These are phyloP conservation scores for Beauveria rudraprayagi DNA, from an alignment of 2,329 filamentous ascomycete species.

Conservation along the genomic window DNA sequence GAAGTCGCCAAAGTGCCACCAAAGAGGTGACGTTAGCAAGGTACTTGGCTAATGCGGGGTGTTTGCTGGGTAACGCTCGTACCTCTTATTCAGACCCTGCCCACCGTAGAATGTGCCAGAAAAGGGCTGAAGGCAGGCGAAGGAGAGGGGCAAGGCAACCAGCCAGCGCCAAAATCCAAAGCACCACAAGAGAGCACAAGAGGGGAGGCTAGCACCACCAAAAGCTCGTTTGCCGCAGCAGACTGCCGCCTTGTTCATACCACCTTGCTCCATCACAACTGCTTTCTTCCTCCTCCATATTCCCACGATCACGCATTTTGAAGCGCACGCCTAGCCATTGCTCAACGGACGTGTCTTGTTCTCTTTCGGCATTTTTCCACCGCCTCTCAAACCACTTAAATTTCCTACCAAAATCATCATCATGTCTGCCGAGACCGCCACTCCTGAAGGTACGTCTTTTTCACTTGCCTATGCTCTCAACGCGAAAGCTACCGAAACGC, in stretches of 20 bases:
- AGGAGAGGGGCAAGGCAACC: conserved; percentile 2
- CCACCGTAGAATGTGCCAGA: conserved; percentile 10
- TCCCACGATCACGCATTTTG: neutral
- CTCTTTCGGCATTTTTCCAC: conserved; percentile 2
- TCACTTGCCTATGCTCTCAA: neutral
- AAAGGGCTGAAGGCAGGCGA: conserved; percentile 5
- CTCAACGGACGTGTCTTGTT: conserved; percentile 5
- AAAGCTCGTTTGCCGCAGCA: conserved; percentile 1
- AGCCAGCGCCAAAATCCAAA: neutral
- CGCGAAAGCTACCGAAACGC: neutral
- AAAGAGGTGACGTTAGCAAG: neutral
- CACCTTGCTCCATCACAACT: conserved; percentile 4
- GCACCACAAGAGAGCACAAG: neutral
- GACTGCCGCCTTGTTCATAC: neutral
- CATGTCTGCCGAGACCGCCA: conserved; percentile 23
- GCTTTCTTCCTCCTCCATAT: neutral
- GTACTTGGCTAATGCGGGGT: neutral
- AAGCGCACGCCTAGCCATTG: conserved; percentile 5
- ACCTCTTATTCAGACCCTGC: neutral
- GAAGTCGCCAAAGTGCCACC: neutral
- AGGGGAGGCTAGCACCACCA: neutral
- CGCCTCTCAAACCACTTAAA: conserved; percentile 4
- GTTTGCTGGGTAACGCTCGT: neutral
- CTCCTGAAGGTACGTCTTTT: conserved; percentile 30
- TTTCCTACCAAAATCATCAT: conserved; percentile 11